Evolutionary conservation across 768 basidiomycete species (phyloP), one percentile per base, ranked within the genome.

Genomic region (Sporobolomyces roseus): DNA sequence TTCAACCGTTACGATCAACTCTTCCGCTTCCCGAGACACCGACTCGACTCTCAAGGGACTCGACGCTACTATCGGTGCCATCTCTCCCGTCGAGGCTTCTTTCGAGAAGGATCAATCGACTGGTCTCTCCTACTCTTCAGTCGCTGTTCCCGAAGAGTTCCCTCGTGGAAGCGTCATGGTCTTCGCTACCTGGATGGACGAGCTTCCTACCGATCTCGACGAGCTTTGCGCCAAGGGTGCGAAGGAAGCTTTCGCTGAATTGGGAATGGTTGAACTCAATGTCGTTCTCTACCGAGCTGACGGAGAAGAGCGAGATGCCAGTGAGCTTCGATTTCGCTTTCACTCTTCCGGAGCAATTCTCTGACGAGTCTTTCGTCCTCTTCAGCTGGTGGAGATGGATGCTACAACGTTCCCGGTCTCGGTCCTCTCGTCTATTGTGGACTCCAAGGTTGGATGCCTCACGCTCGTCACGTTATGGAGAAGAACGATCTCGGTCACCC

Each of bases 141-240:
- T 98, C 66, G 75, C 84, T 25, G 85, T 96, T 2, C 96, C 96
- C 0, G 87, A 92, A 43, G 81, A 82, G 74, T 99, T 98, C 80
- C 93, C 93, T n/a, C 93, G 94, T 0, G 94, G 94, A 14, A 91
- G 90, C 67, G 85, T 98, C 75, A 87, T 97, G 88, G 74, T 99
- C 25, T 97, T 97, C 76, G 85, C 87, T 76, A 96, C 93, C 0
- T 86, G 89, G 72, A 82, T 90, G 56, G 84, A 90, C 73, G 86
- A 87, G 29, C 79, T 88, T 63, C 89, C 91, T 65, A 70, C 83
- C 3, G 79, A 83, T 0, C 82, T 98, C 4, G 94, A 96, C 68
- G 77, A 77, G 3, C 86, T 89, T 74, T 94, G 91, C 78, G 80
- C 82, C 9, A 82, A 84, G 16, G 87, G 85, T 10, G 89, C 86